Evolutionary conservation across 352 stramenopile species (phyloP), one percentile per base, ranked within the genome.

Genomic region (Phytophthora cactorum): DNA sequence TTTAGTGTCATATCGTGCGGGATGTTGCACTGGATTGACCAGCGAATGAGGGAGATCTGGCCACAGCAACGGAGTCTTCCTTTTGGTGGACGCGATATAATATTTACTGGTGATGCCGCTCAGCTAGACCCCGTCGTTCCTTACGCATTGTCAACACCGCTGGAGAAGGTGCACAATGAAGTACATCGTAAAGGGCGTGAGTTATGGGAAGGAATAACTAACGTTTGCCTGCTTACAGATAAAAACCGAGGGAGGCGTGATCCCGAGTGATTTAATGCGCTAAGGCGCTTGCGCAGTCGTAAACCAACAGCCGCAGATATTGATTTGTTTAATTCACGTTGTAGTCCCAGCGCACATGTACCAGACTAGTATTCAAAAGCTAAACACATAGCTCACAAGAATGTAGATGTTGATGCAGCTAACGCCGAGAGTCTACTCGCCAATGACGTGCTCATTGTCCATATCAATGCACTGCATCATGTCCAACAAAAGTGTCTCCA

Each of bases 21-120:
- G 7, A 63, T 56, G 45, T 7, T 63, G 1, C 39, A 63, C 4
- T 63, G 56, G 56, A 63, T 56, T 29, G 56, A 63, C 25, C 43
- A 39, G 14, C 14, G 56, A 22, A 56, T 51, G 56, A 22, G 32
- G 17, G 45, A 51, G 32, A 56, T 63, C 17, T 63, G 56, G 56
- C 56, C 46, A 12, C 6, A 32, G 7, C 22, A 50, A 6, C 51
- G 31, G 0, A 12, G 11, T 38, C 17, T 38, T 38, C 8, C 32
- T 38, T 38, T 38, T 38, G 32, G 32, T 38, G 32, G 56, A 4
- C 44, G 56, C 17, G 45, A 63, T 32, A 34, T 63, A 2, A 31
- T 39, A 39, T 55, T 63, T 49, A 55, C 44, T 14, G 56, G 56
- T 5, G 22, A 63, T 39, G 17, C 34, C 2, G 56, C 22, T 14